Conservation (phyloP, 1,284 basidiomycete species). For the Cutaneotrichosporon sp. region DNA sequence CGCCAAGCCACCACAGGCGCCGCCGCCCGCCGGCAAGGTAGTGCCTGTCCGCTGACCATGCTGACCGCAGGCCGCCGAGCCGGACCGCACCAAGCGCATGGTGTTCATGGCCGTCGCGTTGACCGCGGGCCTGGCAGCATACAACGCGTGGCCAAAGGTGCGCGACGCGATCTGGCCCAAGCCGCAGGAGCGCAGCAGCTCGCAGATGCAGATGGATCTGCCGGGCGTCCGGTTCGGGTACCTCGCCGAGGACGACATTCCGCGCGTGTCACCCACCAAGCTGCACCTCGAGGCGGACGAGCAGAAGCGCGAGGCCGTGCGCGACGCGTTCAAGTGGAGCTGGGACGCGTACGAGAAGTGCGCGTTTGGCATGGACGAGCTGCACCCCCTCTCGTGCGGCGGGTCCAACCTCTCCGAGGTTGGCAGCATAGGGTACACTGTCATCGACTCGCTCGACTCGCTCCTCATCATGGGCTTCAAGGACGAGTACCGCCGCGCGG, state of each 20-base stretch:
- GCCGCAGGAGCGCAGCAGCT: neutral
- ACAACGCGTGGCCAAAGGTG: neutral
- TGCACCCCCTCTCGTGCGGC: slow-evolving; percentile 73
- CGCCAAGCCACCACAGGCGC: neutral
- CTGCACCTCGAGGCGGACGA: slow-evolving; percentile 59
- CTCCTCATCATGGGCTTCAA: slow-evolving; percentile 81
- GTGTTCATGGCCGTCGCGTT: neutral
- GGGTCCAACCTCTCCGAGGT: slow-evolving; percentile 73
- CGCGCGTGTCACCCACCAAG: slow-evolving; percentile 5
- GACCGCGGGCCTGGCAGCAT: neutral
- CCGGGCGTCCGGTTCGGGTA: slow-evolving; percentile 8
- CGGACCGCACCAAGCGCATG: neutral
- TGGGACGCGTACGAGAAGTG: slow-evolving; percentile 80
- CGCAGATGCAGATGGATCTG: neutral
- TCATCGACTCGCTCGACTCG: slow-evolving; percentile 80
- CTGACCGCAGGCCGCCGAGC: neutral
- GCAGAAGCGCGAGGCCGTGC: slow-evolving; percentile 66
- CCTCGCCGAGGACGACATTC: neutral
- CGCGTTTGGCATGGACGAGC: slow-evolving; percentile 83
- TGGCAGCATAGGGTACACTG: slow-evolving; percentile 81
- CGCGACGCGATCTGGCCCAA: slow-evolving; percentile 1
- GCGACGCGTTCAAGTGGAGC: slow-evolving; percentile 77
- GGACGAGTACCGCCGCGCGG: slow-evolving; percentile 75
- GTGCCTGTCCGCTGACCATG: neutral
- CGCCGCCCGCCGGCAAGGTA: neutral